Evolutionary conservation across 495 filamentous ascomycete genomes (phyloP), one percentile per base, ranked within the genome.

Genomic region (Astrothelium macrocarpum): DNA sequence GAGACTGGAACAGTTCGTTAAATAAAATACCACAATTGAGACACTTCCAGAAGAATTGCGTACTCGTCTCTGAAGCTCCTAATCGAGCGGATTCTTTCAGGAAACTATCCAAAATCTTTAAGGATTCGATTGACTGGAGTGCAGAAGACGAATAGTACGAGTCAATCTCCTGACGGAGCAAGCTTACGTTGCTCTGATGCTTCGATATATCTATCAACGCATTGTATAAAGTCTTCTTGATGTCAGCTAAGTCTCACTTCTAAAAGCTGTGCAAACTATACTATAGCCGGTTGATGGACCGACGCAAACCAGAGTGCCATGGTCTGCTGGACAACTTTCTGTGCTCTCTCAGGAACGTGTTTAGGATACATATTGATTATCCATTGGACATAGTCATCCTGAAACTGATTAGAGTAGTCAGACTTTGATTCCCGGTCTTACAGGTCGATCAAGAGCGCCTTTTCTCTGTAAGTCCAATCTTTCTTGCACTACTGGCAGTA

Each of bases 51-150:
- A 32, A 5, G 20, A 56, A 5, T 12, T 10, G 14, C 66, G 25
- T 66, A 0, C 65, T 49, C 5, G 45, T 67, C 60, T 76, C 74
- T 5, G 70, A 68, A 0, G 74, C 71, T 2, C 62, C 71, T 20
- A 75, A 45, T 4, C 74, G 69, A 0, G 73, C 66, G 2, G 73
- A 77, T 49, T 77, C 75, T 42, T 74, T 75, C 16, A 77, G 68
- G 61, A 77, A 77, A 61, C 73, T 74, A 62, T 77, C 75, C 0
- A 77, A 62, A 0, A 77, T 67, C 0, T 72, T 69, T 0, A 70
- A 68, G 2, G 59, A 62, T 0, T 59, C 23, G 3, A 39, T 42
- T 10, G 9, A 9, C 10, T 10, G 9, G 10, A 16, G 18, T 42
- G 10, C 36, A 42, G 18, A 10, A 10, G 36, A 42, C 9, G 9